These are phyloP conservation scores for Plectranthus barbatus DNA, from an alignment of 257 asterid species.

Conservation along the genomic window DNA sequence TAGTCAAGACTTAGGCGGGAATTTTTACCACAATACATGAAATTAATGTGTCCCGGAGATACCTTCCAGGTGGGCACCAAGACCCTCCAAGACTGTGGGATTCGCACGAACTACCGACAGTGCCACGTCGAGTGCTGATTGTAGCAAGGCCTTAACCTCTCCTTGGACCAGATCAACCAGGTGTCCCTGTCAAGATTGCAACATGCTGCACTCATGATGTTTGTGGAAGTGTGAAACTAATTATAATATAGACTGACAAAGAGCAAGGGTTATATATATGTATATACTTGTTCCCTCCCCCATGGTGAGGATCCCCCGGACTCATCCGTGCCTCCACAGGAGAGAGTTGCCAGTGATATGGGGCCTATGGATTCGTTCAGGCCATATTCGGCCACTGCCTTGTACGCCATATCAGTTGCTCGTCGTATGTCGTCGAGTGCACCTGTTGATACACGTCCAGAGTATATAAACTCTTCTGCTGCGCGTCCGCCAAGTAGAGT, in stretches of 20 bases:
- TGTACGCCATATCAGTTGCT: constrained; percentile 99
- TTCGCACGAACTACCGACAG: constrained; percentile 88
- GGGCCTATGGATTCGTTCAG: constrained; percentile 85
- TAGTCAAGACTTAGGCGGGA: too few species aligned
- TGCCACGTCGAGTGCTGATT: constrained; percentile 90
- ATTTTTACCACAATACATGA: too few species aligned
- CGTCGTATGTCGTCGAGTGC: constrained; percentile 93
- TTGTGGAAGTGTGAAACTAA: constrained; percentile 1
- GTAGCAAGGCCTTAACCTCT: constrained; percentile 76
- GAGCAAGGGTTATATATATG: too few species aligned
- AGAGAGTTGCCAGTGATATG: constrained; percentile 73
- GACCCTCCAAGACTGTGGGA: constrained; percentile 80
- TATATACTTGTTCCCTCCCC: constrained; percentile 89
- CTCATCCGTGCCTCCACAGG: constrained; percentile 93
- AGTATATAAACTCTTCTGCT: constrained; percentile 86
- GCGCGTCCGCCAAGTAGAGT: constrained; percentile 99
- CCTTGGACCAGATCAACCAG: constrained; percentile 92
- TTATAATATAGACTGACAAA: not conserved
- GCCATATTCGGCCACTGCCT: constrained; percentile 98
- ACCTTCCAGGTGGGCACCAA: constrained; percentile 92
- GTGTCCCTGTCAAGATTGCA: constrained; percentile 54
- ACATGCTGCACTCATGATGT: constrained; percentile 9
- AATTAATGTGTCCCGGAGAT: not conserved
- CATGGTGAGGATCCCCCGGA: constrained; percentile 54
- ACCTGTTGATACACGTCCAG: constrained; percentile 98